These are phyloP conservation scores for Artemisia argyi DNA, from an alignment of 129 eudicot species.

Conservation along the genomic window DNA sequence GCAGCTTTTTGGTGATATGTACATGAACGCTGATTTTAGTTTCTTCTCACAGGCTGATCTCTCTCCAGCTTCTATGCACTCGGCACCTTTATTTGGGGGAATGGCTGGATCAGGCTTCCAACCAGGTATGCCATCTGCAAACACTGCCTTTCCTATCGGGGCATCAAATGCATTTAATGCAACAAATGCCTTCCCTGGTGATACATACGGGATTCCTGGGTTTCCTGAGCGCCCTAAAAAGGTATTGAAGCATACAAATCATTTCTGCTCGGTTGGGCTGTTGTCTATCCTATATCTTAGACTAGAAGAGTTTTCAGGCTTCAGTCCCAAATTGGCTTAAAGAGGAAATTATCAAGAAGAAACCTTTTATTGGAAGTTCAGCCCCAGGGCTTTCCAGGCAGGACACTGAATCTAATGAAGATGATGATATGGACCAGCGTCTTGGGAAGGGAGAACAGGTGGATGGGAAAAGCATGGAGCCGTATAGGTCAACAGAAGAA, in stretches of 20 bases:
- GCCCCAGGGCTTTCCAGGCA: constrained; percentile 48
- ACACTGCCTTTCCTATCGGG: constrained; percentile 62
- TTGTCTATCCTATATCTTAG: constrained; percentile 4
- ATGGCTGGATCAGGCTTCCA: constrained; percentile 53
- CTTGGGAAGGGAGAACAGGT: constrained; percentile 54
- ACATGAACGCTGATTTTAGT: constrained; percentile 13
- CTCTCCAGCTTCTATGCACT: constrained; percentile 61
- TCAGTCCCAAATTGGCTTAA: constrained; percentile 95
- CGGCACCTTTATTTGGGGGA: constrained; percentile 58
- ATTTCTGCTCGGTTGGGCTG: constrained; percentile 11
- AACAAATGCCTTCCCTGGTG: constrained; percentile 55
- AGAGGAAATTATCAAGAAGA: constrained; percentile 92
- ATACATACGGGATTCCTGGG: constrained; percentile 56
- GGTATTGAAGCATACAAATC: constrained; percentile 37
- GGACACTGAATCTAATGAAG: constrained; percentile 56
- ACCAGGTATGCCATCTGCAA: constrained; percentile 52
- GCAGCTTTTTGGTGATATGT: constrained; percentile 1
- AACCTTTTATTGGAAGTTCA: constrained; percentile 64
- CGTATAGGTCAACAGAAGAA: constrained; percentile 72
- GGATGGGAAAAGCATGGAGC: constrained; percentile 71
- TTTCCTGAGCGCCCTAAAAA: constrained; percentile 77
- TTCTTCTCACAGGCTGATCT: constrained; percentile 59
- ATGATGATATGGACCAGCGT: constrained; percentile 53
- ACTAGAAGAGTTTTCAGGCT: constrained; percentile 48
- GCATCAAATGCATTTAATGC: constrained; percentile 55